Conservation (phyloP, 441 rosid genomes). For the Capsella rubella region DNA sequence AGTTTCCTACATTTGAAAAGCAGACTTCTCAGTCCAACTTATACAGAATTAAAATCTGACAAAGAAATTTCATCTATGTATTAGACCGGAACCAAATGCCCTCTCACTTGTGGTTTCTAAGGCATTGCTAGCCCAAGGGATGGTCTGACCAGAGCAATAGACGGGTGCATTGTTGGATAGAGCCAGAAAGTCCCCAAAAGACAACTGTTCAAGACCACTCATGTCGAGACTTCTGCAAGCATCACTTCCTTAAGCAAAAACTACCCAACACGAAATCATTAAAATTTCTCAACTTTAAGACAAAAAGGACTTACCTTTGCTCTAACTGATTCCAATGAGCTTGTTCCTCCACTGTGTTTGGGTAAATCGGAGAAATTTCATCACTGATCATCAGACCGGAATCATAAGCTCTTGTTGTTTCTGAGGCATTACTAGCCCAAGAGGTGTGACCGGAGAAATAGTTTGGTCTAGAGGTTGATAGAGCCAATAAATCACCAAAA, state of each 20-base stretch:
- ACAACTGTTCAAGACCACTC: conserved; percentile 39
- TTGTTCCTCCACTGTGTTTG: conserved; percentile 32
- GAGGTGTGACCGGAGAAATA: conserved; percentile 26
- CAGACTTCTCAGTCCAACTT: not conserved
- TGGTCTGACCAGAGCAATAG: conserved; percentile 20
- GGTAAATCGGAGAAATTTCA: conserved; percentile 30
- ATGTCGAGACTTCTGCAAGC: conserved; percentile 43
- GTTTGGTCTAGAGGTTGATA: conserved; percentile 54
- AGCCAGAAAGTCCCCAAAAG: conserved; percentile 61
- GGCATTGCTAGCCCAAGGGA: conserved; percentile 2
- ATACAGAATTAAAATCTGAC: not conserved
- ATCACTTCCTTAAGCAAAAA: conserved; percentile 29
- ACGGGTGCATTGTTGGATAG: conserved; percentile 58
- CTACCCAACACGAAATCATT: conserved; percentile 3
- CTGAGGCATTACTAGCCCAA: not conserved
- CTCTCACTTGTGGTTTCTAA: conserved; percentile 21
- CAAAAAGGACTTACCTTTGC: conserved; percentile 38
- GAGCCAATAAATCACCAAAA: conserved; percentile 60
- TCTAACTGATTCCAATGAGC: conserved; percentile 46
- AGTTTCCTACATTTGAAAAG: conserved; percentile 34
- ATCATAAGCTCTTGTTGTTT: not conserved
- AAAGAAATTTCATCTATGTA: conserved; percentile 8
- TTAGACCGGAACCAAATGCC: conserved; percentile 3
- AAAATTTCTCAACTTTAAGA: not conserved
- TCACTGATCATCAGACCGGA: not conserved